Evolutionary conservation across 306 rosid genomes (phyloP).

Genomic region (Astragalus membranaceus): DNA sequence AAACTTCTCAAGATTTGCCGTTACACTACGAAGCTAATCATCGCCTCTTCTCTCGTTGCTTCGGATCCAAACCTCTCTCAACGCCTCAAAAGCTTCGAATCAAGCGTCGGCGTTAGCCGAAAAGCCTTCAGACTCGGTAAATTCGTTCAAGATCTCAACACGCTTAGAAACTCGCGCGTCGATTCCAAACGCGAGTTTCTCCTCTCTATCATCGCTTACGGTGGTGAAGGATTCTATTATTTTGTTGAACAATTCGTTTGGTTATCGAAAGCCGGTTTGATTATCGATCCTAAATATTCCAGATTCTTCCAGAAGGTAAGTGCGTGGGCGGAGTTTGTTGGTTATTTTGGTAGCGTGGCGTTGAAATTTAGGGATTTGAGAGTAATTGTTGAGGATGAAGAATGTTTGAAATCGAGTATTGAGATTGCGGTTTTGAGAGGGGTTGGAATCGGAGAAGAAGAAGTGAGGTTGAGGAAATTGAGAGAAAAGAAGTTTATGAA

Average conservation of each 20-base stretch:
- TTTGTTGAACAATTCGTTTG: conserved; percentile 83
- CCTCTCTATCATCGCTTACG: conserved; percentile 50
- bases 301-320: background rate
- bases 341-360: conserved; percentile 25
- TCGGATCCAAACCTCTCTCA: conserved; percentile 37
- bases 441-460: conserved; percentile 30
- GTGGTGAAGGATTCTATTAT: conserved; percentile 74
- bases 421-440: conserved; percentile 18
- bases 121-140: conserved; percentile 90
- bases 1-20: conserved; percentile 83
- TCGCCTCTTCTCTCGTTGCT: conserved; percentile 52
- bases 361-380: conserved; percentile 61
- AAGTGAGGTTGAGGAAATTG: conserved; percentile 36
- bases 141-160: conserved; percentile 81
- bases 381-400: conserved; percentile 41
- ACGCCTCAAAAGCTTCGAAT: conserved; percentile 75
- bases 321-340: conserved; percentile 25
- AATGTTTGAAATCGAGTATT: conserved; percentile 45
- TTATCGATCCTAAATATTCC: conserved; percentile 13
- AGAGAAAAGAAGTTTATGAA: conserved; percentile 60
- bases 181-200: conserved; percentile 28
- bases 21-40: conserved; percentile 64
- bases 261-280: conserved; percentile 66
- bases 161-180: conserved; percentile 36
- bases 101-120: conserved; percentile 83